Conservation (phyloP, 2,329 filamentous ascomycete genomes). For the Stagonosporopsis tanaceti region DNA sequence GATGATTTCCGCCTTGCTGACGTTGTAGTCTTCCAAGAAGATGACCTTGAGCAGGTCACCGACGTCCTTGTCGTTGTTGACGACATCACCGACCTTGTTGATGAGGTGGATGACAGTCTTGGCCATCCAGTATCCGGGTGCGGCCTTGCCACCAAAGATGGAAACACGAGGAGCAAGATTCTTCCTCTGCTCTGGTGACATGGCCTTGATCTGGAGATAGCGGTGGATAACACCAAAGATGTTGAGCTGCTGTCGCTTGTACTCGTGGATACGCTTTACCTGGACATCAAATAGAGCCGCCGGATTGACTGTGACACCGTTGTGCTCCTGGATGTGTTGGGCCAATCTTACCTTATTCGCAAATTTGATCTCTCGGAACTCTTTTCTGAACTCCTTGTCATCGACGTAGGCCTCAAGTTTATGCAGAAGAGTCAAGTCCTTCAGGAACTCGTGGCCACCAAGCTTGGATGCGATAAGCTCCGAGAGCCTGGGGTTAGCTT, state of each 20-base stretch:
- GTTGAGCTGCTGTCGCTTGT: slow-evolving; percentile 98
- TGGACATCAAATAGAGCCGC: slow-evolving; percentile 92
- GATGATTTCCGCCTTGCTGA: slow-evolving; percentile 98
- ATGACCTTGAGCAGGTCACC: slow-evolving; percentile 96
- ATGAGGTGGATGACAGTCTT: slow-evolving; percentile 98
- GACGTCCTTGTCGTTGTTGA: slow-evolving; percentile 92
- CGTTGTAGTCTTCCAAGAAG: slow-evolving; percentile 98
- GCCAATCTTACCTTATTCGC: slow-evolving; percentile 94
- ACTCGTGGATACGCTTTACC: slow-evolving; percentile 98
- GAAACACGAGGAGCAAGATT: slow-evolving; percentile 87
- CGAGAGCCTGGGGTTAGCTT: slow-evolving; percentile 92
- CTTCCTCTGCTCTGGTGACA: slow-evolving; percentile 84
- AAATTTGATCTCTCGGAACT: slow-evolving; percentile 96
- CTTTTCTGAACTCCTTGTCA: slow-evolving; percentile 88
- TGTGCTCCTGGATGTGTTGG: slow-evolving; percentile 85
- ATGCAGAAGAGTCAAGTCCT: slow-evolving; percentile 85
- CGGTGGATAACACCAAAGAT: slow-evolving; percentile 98
- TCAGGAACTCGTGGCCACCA: slow-evolving; percentile 83
- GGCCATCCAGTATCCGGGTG: slow-evolving; percentile 99
- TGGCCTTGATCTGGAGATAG: slow-evolving; percentile 86
- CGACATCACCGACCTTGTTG: slow-evolving; percentile 86
- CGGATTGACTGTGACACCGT: slow-evolving; percentile 84
- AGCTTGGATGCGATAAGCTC: slow-evolving; percentile 91
- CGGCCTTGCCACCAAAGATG: slow-evolving; percentile 97
- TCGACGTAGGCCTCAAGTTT: slow-evolving; percentile 84